A percentile compares a stretch with the other conserved stretches of the same genome.
Evolutionary conservation across 768 basidiomycete species (phyloP).

Genomic region (Leucosporidium creatinivorum): DNA sequence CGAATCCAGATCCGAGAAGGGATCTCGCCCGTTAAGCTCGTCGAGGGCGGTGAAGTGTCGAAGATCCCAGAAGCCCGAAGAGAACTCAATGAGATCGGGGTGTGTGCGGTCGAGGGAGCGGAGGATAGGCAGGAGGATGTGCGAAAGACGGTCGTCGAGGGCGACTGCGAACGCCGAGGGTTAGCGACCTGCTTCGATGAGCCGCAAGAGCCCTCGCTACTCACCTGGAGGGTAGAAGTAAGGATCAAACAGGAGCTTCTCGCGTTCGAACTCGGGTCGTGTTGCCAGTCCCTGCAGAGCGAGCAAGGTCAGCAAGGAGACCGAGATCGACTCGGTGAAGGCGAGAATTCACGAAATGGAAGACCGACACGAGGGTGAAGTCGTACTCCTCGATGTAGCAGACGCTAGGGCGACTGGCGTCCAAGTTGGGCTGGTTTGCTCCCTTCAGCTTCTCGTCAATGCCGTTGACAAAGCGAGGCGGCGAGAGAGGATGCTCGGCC

Average conservation of each 20-base stretch:
- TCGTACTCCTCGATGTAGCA: slow-evolving; percentile 27
- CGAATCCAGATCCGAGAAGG: slow-evolving; percentile 4
- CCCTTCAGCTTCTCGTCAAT: slow-evolving; percentile 26
- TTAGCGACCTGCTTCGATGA: too few species aligned
- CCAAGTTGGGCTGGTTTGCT: background rate
- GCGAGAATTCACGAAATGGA: slow-evolving; percentile 10
- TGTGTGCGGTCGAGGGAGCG: slow-evolving; percentile 14
- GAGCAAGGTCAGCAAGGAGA: background rate
- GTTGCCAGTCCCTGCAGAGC: slow-evolving; percentile 11
- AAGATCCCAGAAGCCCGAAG: slow-evolving; percentile 30
- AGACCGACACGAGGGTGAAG: slow-evolving; percentile 23
- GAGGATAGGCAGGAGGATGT: slow-evolving; percentile 28
- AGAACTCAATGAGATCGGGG: slow-evolving; percentile 29
- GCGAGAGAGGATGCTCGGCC: slow-evolving; percentile 24
- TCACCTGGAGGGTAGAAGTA: slow-evolving; percentile 30
- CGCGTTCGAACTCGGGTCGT: slow-evolving; percentile 29
- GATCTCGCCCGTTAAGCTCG: slow-evolving; percentile 3
- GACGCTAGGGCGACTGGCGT: slow-evolving; percentile 21
- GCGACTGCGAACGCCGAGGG: slow-evolving; percentile 12
- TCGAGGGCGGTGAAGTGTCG: slow-evolving; percentile 32
- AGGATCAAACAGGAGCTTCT: slow-evolving; percentile 19
- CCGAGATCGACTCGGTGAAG: too few species aligned
- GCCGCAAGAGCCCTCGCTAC: background rate
- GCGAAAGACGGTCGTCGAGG: slow-evolving; percentile 24
- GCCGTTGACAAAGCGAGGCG: slow-evolving; percentile 27